phyloP scores from a whole-genome alignment of 2,329 filamentous ascomycete genomes.

The Rutstroemia sp. region DNA sequence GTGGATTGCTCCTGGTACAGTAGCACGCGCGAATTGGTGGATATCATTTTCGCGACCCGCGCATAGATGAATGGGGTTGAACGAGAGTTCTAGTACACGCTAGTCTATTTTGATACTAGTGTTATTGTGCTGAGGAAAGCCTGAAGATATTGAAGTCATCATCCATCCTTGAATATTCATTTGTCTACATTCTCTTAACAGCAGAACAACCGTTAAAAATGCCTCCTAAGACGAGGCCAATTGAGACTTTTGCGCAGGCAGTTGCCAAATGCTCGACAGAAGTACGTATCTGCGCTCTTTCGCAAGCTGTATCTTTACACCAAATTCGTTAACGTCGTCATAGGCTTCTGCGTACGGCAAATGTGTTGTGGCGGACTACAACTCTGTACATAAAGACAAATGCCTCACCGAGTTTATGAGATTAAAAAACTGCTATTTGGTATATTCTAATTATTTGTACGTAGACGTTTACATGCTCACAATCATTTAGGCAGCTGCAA shows the following conservation, averaged over 20 bases:
- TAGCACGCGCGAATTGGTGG: neutral
- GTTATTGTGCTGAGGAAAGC: neutral
- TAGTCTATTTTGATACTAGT: neutral
- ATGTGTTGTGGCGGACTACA: constrained; percentile 86
- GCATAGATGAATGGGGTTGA: neutral
- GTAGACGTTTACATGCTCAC: constrained; percentile 12
- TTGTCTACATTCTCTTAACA: neutral
- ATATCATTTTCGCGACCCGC: neutral
- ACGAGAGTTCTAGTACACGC: neutral
- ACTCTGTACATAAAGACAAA: constrained; percentile 83
- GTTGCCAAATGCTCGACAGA: constrained; percentile 59
- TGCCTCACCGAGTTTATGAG: constrained; percentile 78
- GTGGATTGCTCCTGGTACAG: neutral
- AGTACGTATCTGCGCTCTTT: constrained; percentile 35
- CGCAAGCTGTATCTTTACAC: constrained; percentile 3
- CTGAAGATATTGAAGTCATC: neutral
- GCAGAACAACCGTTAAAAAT: constrained; percentile 16
- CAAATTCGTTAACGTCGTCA: neutral
- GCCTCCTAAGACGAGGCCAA: constrained; percentile 45
- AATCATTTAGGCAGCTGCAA: constrained; percentile 40
- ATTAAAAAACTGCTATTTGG: constrained; percentile 82
- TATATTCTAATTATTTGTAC: constrained; percentile 36
- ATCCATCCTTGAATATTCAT: neutral
- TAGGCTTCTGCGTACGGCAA: constrained; percentile 83
- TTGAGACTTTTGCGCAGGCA: constrained; percentile 61